Conservation (phyloP, 2,329 filamentous ascomycete species). For the Pyrenophora seminiperda region DNA sequence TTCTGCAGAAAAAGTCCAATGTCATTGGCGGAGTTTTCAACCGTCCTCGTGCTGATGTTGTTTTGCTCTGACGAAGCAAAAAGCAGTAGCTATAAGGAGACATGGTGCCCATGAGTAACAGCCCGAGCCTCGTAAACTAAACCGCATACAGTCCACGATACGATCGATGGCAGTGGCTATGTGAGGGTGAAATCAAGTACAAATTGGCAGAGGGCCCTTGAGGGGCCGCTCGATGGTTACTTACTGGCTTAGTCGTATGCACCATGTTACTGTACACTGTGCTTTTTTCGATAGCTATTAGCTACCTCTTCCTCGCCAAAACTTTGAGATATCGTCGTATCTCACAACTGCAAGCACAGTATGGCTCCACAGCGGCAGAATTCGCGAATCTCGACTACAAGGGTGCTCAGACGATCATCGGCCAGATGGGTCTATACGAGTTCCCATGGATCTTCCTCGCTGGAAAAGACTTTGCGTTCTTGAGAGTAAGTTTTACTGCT, state of each 20-base stretch:
- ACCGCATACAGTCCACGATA: too few species aligned
- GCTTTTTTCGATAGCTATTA: not conserved
- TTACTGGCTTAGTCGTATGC: not conserved
- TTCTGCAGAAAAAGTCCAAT: not conserved
- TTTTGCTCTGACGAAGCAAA: not conserved
- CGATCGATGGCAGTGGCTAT: not conserved
- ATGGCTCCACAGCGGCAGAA: slow-evolving; percentile 4
- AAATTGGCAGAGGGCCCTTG: not conserved
- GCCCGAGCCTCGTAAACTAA: not conserved
- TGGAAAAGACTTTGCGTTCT: slow-evolving; percentile 15
- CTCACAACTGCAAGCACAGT: slow-evolving; percentile 3
- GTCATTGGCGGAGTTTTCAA: not conserved
- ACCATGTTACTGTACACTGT: not conserved
- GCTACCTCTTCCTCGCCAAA: slow-evolving; percentile 9
- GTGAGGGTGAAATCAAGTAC: not conserved
- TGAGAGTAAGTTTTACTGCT: slow-evolving; percentile 4
- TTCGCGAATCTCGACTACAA: slow-evolving; percentile 10
- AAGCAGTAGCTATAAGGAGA: not conserved
- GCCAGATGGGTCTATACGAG: slow-evolving; percentile 9
- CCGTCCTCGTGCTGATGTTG: not conserved
- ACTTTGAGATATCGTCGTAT: slow-evolving; percentile 12
- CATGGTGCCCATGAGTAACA: not conserved
- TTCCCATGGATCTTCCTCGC: slow-evolving; percentile 14
- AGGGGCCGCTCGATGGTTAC: not conserved
- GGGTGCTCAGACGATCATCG: slow-evolving; percentile 8